Evolutionary conservation across 441 rosid genomes (phyloP), one percentile per base, ranked within the genome.

Genomic region (Sinapis alba): DNA sequence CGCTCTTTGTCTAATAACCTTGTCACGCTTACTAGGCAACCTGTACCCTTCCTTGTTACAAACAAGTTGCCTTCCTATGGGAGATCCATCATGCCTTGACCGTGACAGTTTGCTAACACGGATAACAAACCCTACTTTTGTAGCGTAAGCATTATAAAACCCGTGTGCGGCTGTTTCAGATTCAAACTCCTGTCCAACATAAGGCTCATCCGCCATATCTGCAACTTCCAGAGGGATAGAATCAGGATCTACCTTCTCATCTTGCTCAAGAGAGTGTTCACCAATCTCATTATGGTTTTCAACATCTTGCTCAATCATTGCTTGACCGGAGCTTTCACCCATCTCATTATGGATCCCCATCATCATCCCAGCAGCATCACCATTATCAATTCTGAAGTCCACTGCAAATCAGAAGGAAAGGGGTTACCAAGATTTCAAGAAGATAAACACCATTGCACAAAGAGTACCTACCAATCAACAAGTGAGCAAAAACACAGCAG

Each of bases 51-150:
- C 99, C 78, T 89, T 93, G 82, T 96, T 96, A 80, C 99, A 96
- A 61, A 96, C 97, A 64, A 96, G 94, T 26, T 97, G 92, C 50
- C 99, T 88, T 2, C 99, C 99, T 61, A 91, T 91, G 9, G 97
- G 92, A 65, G 99, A 80, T 53, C 98, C 98, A 66, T 96, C 99
- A 56, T 94, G 94, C 74, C 97, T 93, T 4, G 98, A 96, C 64
- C 98, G 83, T 12, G 98, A 96, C 57, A 96, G 96, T 78, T 96
- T 93, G 81, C 99, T 93, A 18, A 93, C 98, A 71, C 98, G 97
- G 45, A 93, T 89, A 36, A 96, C 75, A 30, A 96, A 96, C 70
- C 99, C 99, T 21, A 86, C 87, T 57, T 82, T 88, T 2, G 93
- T 86, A 30, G 99, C 97, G 81, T 96, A 96, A 20, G 90, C 66